Evolutionary conservation across 148 eudicot genomes (phyloP).

Genomic region (Fallopia convolvulus): DNA sequence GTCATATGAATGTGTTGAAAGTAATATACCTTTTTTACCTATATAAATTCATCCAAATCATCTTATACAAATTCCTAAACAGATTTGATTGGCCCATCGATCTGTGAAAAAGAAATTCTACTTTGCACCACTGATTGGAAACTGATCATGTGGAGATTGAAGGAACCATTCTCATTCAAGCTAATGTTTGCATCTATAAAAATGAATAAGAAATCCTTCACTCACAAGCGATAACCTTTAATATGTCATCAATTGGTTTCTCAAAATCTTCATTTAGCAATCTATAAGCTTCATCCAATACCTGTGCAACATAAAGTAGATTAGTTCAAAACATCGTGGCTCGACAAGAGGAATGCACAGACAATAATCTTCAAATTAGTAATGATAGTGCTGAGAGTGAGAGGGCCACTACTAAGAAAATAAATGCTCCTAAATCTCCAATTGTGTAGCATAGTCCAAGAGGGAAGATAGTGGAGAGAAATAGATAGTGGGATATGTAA

Average conservation of each 20-base stretch:
- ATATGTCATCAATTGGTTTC: constrained; percentile 67
- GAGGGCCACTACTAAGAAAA: background rate
- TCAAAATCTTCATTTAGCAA: constrained; percentile 83
- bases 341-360: background rate
- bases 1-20: too few species aligned
- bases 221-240: constrained; percentile 63
- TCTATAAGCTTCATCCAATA: constrained; percentile 91
- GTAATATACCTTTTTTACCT: too few species aligned
- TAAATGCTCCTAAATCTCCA: background rate
- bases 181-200: background rate
- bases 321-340: background rate
- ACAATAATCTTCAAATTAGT: background rate
- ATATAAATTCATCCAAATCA: too few species aligned
- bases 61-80: too few species aligned
- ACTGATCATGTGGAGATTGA: background rate
- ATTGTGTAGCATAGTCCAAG: background rate
- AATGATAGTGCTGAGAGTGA: background rate
- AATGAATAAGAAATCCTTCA: constrained; percentile 38
- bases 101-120: too few species aligned
- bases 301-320: constrained; percentile 30
- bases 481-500: background rate
- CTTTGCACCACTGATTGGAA: background rate
- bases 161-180: background rate
- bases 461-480: background rate
- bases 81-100: too few species aligned